These are phyloP conservation scores for Podaxis carcinomalis DNA, from an alignment of 768 basidiomycete genomes.

Conservation along the genomic window DNA sequence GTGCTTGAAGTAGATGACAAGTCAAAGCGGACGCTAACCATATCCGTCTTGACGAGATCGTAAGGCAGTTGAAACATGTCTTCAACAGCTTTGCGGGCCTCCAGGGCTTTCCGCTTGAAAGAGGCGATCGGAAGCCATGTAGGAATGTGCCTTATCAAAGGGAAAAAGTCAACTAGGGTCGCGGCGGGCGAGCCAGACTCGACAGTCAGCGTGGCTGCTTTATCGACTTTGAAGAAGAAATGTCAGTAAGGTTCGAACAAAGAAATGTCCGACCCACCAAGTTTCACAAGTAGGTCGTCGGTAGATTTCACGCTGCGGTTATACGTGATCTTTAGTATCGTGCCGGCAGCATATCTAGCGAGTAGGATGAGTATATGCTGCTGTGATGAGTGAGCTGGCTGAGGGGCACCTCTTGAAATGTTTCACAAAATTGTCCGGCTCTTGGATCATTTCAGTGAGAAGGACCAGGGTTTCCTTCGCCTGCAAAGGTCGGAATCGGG, in stretches of 20 bases:
- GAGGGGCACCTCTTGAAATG: conserved; percentile 38
- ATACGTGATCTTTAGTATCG: conserved; percentile 46
- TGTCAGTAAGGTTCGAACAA: conserved; percentile 4
- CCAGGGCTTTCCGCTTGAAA: conserved; percentile 41
- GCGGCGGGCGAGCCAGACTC: conserved; percentile 43
- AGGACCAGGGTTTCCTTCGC: conserved; percentile 37
- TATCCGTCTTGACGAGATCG: conserved; percentile 42
- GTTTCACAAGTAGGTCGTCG: conserved; percentile 38
- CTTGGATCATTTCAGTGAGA: conserved; percentile 33
- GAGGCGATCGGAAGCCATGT: conserved; percentile 45
- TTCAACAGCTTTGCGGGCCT: conserved; percentile 39
- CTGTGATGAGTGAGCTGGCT: not conserved
- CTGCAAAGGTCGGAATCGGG: conserved; percentile 36
- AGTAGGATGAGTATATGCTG: not conserved
- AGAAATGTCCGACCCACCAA: conserved; percentile 26
- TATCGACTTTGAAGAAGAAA: conserved; percentile 30
- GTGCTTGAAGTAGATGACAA: conserved; percentile 8
- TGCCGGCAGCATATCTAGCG: conserved; percentile 40
- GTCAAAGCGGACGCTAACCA: conserved; percentile 29
- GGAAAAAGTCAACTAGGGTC: conserved; percentile 47
- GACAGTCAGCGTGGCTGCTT: conserved; percentile 41
- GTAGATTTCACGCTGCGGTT: conserved; percentile 39
- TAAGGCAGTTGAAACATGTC: conserved; percentile 49
- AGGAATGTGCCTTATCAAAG: conserved; percentile 43
- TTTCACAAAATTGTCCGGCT: conserved; percentile 34